Evolutionary conservation across 1,284 basidiomycete species (phyloP).

Genomic region (Kwoniella shivajii): DNA sequence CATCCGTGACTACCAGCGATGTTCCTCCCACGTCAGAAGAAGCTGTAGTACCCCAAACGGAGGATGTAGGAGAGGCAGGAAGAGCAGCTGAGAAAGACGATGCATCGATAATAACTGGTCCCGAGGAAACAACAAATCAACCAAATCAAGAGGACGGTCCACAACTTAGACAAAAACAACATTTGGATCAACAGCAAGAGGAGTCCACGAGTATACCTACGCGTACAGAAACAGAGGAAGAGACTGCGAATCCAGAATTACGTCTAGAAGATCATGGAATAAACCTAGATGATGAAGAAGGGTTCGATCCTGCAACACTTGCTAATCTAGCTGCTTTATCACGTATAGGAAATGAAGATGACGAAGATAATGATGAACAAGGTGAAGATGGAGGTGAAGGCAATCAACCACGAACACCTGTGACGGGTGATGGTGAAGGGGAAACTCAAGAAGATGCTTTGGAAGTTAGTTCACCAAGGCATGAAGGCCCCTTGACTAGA

Average conservation of each 20-base stretch:
- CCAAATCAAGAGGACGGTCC: background rate
- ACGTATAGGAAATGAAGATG: slow-evolving; percentile 30
- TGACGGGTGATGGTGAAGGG: background rate
- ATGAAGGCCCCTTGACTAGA: slow-evolving; percentile 25
- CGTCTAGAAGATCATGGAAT: slow-evolving; percentile 1
- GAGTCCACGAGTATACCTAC: no score
- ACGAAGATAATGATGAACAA: slow-evolving; percentile 20
- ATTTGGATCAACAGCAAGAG: background rate
- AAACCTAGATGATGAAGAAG: slow-evolving; percentile 25
- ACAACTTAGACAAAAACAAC: background rate
- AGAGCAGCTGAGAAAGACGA: background rate
- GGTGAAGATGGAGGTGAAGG: slow-evolving; percentile 5
- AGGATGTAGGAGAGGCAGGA: background rate
- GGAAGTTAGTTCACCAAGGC: slow-evolving; percentile 7
- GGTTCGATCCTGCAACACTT: slow-evolving; percentile 46
- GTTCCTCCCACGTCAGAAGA: background rate
- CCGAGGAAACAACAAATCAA: no score
- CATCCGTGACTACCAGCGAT: background rate
- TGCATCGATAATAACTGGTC: no score
- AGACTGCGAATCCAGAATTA: background rate
- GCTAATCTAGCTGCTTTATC: slow-evolving; percentile 50
- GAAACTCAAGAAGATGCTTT: slow-evolving; percentile 10
- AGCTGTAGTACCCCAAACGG: background rate
- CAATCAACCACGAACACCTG: background rate
- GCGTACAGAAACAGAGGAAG: background rate